Percentiles rank a stretch among this genome's conserved stretches.
Conservation (phyloP, 208 protist species). For the Angomonas deanei region DNA sequence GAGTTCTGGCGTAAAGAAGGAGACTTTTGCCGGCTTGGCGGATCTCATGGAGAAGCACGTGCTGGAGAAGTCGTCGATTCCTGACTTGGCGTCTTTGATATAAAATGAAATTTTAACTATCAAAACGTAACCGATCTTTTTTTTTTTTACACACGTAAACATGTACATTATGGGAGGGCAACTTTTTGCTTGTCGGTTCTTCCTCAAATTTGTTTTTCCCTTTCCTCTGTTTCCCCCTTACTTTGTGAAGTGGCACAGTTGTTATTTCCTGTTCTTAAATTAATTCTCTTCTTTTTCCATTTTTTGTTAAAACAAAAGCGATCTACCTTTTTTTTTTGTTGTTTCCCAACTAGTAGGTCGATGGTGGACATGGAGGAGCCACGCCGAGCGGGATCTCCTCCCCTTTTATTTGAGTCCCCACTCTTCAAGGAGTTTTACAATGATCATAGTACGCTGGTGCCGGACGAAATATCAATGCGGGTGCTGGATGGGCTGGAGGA, state of each 20-base stretch:
- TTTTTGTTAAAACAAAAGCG: constrained; percentile 2
- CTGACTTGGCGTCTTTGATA: constrained; percentile 50
- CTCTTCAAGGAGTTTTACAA: not conserved
- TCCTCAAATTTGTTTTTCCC: not conserved
- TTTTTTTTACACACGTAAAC: not conserved
- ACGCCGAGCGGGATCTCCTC: not conserved
- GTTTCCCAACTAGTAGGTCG: not conserved
- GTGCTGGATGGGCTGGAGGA: not conserved
- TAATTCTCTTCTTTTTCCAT: constrained; percentile 12
- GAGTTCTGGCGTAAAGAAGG: constrained; percentile 33
- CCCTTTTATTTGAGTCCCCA: not conserved
- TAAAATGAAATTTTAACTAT: constrained; percentile 11
- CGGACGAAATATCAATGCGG: not conserved
- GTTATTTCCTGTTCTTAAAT: not conserved
- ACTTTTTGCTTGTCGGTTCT: constrained; percentile 1
- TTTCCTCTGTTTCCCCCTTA: not conserved
- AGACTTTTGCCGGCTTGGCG: constrained; percentile 35
- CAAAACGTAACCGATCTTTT: no score
- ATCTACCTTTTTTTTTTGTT: constrained; percentile 6
- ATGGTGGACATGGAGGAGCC: not conserved
- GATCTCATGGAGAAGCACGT: constrained; percentile 76
- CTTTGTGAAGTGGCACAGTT: not conserved
- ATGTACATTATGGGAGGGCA: not conserved
- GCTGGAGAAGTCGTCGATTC: constrained; percentile 47
- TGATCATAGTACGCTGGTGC: not conserved